Evolutionary conservation across 1,284 basidiomycete genomes (phyloP).

Genomic region (Trichosporon sp.): DNA sequence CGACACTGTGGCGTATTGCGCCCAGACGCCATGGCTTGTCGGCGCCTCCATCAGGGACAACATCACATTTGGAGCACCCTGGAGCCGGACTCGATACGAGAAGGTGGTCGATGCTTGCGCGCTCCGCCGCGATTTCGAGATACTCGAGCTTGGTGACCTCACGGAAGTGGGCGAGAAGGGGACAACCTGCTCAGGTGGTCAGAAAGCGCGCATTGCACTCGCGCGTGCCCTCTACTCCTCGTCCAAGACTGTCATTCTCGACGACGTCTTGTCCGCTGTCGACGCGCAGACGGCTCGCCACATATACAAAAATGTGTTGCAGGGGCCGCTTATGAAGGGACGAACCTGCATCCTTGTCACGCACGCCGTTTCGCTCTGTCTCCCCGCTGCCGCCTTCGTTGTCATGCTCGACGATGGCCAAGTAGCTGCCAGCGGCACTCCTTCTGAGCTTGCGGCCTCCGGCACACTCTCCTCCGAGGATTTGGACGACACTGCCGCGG

Average conservation of each 20-base stretch:
- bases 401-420: slow-evolving; percentile 45
- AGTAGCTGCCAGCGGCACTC: slow-evolving; percentile 39
- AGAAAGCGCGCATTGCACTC: slow-evolving; percentile 48
- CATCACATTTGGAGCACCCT: slow-evolving; percentile 54
- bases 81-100: slow-evolving; percentile 51
- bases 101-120: slow-evolving; percentile 55
- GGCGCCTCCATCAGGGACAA: slow-evolving; percentile 56
- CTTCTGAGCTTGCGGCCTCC: slow-evolving; percentile 29
- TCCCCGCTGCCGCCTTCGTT: slow-evolving; percentile 50
- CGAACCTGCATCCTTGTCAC: slow-evolving; percentile 55
- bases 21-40: slow-evolving; percentile 56
- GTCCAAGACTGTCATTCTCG: slow-evolving; percentile 45
- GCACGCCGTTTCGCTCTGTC: slow-evolving; percentile 54
- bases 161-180: slow-evolving; percentile 59
- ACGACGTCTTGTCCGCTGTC: slow-evolving; percentile 48
- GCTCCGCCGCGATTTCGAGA: slow-evolving; percentile 53
- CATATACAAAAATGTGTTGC: slow-evolving; percentile 40
- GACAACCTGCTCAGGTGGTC: slow-evolving; percentile 52
- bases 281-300: slow-evolving; percentile 53
- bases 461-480: slow-evolving; percentile 24
- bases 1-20: slow-evolving; percentile 55
- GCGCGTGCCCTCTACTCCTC: slow-evolving; percentile 48
- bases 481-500: neutral
- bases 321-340: slow-evolving; percentile 46
- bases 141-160: slow-evolving; percentile 55